Evolutionary conservation across 257 asterid species (phyloP), one percentile per base, ranked within the genome.

Genomic region (Ilex asprella): DNA sequence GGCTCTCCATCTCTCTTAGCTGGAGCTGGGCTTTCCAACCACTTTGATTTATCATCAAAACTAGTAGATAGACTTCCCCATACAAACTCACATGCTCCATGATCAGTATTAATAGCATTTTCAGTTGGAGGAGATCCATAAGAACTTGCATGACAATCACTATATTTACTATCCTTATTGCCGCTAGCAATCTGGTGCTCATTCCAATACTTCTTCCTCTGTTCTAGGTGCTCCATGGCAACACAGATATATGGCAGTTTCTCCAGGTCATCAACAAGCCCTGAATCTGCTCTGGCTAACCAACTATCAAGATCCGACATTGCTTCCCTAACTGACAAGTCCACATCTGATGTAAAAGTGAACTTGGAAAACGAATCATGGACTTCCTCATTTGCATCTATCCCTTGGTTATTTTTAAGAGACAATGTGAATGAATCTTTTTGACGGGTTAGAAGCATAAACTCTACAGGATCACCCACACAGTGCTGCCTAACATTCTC

Each of bases 251-350:
- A 89, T 0, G 99, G 99, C 75, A 89, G 96, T 71, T 83, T 89
- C 75, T 83, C 91, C 69, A 86, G 66, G 84, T 92, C 99, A 80
- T 92, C 99, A 67, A 83, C 97, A 43, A 86, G 79, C 65, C 99
- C 97, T 2, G 99, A 89, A 53, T 92, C 85, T 31, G 91, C 94
- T 79, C 84, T 83, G 61, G 97, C 99, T 71, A 92, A 78, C 99
- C 99, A 92, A 73, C 87, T 73, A 77, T 92, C 96, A 12, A 92
- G 83, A 78, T 86, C 86, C 16, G 91, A 73, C 84, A 89, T 77
- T 39, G 99, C 93, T 69, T 84, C 85, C 73, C 95, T 79, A 57
- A 92, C 86, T 62, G 97, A 85, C 44, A 86, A 73, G 70, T 83
- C 89, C 60, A 89, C 93, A 77, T 92, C 97, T n/a, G 95, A 80